Percentiles rank a stretch among this genome's conserved stretches.
phyloP scores from a whole-genome alignment of 2,329 filamentous ascomycete species.

The Epichloe coenophiala region DNA sequence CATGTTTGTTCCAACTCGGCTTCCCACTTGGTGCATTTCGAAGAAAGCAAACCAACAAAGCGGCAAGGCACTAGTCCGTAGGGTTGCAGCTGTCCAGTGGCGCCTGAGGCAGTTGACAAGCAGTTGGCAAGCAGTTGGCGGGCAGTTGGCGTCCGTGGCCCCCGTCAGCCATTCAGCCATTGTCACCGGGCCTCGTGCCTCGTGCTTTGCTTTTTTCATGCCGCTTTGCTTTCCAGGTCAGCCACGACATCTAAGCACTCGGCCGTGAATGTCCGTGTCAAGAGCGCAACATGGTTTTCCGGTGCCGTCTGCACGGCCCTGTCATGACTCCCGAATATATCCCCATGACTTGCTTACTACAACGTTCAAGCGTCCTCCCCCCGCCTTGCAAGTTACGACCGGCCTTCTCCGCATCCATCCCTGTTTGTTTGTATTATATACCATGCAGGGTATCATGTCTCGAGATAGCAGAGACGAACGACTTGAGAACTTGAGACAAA shows the following conservation, averaged over 20 bases:
- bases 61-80: no score
- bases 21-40: no score
- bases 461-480: not conserved
- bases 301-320: no score
- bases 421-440: not conserved
- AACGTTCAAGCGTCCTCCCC: no score
- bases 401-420: not conserved
- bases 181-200: not conserved
- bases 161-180: not conserved
- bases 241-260: not conserved
- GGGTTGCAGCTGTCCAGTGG: not conserved
- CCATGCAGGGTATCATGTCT: not conserved
- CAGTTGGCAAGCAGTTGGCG: no score
- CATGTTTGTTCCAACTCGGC: no score
- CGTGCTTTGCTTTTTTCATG: not conserved
- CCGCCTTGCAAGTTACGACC: not conserved
- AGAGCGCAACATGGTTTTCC: no score
- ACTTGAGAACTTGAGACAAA: not conserved
- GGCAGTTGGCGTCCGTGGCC: no score
- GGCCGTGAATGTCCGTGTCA: not conserved
- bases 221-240: not conserved
- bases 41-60: no score
- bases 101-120: accelerated
- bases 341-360: not conserved
- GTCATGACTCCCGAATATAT: not conserved